Percentiles rank a stretch among this genome's conserved stretches.
These are phyloP conservation scores for Phalaenopsis aphrodite DNA, from an alignment of 106 monocot species.

Conservation along the genomic window DNA sequence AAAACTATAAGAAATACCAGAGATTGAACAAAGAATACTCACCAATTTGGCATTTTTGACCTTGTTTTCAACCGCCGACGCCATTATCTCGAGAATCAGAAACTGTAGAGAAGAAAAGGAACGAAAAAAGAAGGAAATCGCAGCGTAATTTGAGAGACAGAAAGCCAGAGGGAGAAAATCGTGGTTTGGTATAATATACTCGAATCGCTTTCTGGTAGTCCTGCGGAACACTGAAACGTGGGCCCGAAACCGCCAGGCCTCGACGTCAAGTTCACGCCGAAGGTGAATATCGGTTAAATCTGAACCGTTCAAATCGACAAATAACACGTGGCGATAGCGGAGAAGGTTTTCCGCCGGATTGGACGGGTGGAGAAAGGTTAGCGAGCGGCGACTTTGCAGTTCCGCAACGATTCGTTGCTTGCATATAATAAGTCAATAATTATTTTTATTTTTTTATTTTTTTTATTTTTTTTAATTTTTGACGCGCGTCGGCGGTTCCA, in stretches of 20 bases:
- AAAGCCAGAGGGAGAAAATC: too few species aligned
- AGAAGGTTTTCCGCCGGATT: neutral
- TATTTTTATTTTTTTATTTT: too few species aligned
- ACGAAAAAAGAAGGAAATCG: neutral
- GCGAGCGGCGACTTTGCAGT: neutral
- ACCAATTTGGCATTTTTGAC: slow-evolving; percentile 81
- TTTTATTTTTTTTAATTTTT: too few species aligned
- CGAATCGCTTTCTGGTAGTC: neutral
- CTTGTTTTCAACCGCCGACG: slow-evolving; percentile 38
- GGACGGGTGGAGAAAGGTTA: neutral
- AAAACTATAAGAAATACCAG: neutral
- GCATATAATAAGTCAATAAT: neutral
- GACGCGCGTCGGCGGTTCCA: too few species aligned
- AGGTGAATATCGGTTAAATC: neutral
- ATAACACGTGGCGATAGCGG: neutral
- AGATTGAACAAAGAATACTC: neutral
- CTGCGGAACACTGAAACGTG: neutral
- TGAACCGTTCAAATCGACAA: neutral
- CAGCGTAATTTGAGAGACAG: neutral
- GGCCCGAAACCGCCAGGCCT: neutral
- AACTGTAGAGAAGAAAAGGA: neutral
- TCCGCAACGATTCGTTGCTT: neutral
- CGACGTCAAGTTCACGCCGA: slow-evolving; percentile 8
- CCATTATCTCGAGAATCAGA: slow-evolving; percentile 23
- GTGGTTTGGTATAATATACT: neutral